Conservation (phyloP, 164 flowering plant genomes). For the Annona cherimola region DNA sequence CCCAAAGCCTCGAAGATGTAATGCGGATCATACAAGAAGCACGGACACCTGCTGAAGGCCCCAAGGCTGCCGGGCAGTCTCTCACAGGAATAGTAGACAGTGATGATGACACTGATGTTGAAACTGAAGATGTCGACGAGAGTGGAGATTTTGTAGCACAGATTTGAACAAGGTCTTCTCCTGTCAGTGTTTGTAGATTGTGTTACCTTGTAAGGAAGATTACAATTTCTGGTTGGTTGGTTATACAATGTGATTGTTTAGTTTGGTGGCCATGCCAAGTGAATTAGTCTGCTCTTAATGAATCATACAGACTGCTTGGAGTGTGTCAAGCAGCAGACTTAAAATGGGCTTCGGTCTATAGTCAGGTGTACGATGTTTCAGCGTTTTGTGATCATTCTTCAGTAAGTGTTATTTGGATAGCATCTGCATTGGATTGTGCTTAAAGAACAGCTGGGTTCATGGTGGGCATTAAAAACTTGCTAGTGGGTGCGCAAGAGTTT, state of each 20-base stretch:
- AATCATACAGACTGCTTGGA: background rate
- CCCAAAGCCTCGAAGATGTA: constrained; percentile 55
- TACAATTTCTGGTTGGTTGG: background rate
- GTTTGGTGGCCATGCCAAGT: background rate
- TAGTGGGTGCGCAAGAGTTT: too few species aligned
- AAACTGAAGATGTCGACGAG: constrained; percentile 31
- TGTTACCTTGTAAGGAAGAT: background rate
- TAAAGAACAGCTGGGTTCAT: background rate
- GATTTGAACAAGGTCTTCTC: background rate
- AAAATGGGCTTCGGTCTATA: background rate
- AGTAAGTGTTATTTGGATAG: background rate
- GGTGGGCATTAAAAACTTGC: too few species aligned
- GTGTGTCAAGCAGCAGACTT: background rate
- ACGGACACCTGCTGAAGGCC: constrained; percentile 26
- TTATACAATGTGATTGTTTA: too few species aligned
- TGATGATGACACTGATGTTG: constrained; percentile 34
- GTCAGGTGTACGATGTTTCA: background rate
- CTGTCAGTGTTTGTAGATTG: background rate
- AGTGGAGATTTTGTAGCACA: constrained; percentile 32
- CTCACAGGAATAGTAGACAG: constrained; percentile 19
- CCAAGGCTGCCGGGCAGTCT: constrained; percentile 20
- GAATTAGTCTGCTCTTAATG: background rate
- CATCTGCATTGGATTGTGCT: background rate
- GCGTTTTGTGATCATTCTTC: background rate
- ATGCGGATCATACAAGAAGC: constrained; percentile 63